phyloP scores from a whole-genome alignment of 768 basidiomycete species.

The Collybia mongolica region DNA sequence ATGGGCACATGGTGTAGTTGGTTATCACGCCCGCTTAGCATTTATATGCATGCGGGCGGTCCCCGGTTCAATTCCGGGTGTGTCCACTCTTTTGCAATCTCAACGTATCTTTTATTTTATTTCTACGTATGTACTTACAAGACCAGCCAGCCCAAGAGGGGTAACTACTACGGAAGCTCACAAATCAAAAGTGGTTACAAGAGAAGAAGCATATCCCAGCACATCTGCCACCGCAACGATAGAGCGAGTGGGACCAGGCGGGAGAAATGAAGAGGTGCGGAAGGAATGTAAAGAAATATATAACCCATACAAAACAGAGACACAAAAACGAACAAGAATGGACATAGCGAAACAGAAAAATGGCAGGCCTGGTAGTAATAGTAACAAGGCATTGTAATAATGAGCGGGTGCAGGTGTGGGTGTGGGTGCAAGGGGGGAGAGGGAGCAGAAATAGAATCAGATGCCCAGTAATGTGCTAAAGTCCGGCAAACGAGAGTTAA shows the following conservation, averaged over 20 bases:
- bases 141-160: too few species aligned
- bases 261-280: too few species aligned
- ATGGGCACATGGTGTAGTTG: conserved; percentile 31
- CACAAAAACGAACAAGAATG: conserved; percentile 1
- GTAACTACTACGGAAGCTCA: too few species aligned
- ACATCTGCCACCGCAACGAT: too few species aligned
- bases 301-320: background rate
- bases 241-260: too few species aligned
- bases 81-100: conserved; percentile 18
- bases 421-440: background rate
- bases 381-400: background rate
- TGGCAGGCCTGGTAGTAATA: background rate
- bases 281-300: background rate
- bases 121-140: background rate
- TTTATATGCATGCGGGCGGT: conserved; percentile 19
- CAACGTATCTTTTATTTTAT: background rate
- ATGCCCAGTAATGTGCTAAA: background rate
- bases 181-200: too few species aligned
- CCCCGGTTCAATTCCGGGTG: conserved; percentile 29
- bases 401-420: background rate
- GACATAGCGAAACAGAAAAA: background rate
- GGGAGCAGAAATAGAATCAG: background rate
- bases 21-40: conserved; percentile 33
- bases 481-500: background rate
- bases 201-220: too few species aligned